Base-by-base conservation (phyloP, 306 rosid genomes). In the Cucurbita maxima region DNA sequence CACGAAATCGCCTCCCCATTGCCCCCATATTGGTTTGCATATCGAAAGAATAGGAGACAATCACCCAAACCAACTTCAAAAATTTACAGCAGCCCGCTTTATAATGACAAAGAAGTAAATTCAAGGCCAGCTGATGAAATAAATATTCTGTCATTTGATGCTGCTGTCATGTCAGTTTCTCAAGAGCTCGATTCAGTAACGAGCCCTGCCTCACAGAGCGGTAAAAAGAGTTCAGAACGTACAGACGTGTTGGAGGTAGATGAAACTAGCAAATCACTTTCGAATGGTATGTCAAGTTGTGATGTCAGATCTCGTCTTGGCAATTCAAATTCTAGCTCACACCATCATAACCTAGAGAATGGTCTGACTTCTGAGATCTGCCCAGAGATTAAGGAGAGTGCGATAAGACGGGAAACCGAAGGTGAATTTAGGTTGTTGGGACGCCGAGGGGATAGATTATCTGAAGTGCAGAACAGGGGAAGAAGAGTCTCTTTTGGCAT, bases 381-480 rank as follows among this genome's bases (percentile, higher is more conserved):
- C 47, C 1, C 78, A 10, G 96, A 85, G 75, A 57, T 87, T 43
- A 90, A 90, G 73, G 96, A 92, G 85, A 92, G 93, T 58, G 98
- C 98, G 67, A 92, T 92, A 80, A 81, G 96, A 79, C 86, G 98
- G 77, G 98, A 92, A 87, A 92, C 98, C 47, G 98, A 92, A 83
- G 96, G 98, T 63, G 96, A 92, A 53, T 90, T 86, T 76, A 84
- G 98, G 83, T 76, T 92, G 88, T 72, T 92, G 81, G 98, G 90
- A 80, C 76, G 96, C 77, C 83, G 98, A 77, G 93, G 91, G 76
- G 85, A 83, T 75, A 86, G 81, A 66, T 83, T 71, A 66, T 83
- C 73, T 66, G 98, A 88, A 59, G 40, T 75, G 61, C 72, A 66
- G 73, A 82, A 82, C 83, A 82, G 79, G 83, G 98, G 91, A 45